Conservation (phyloP, 257 asterid species). For the Orobanche coerulescens region DNA sequence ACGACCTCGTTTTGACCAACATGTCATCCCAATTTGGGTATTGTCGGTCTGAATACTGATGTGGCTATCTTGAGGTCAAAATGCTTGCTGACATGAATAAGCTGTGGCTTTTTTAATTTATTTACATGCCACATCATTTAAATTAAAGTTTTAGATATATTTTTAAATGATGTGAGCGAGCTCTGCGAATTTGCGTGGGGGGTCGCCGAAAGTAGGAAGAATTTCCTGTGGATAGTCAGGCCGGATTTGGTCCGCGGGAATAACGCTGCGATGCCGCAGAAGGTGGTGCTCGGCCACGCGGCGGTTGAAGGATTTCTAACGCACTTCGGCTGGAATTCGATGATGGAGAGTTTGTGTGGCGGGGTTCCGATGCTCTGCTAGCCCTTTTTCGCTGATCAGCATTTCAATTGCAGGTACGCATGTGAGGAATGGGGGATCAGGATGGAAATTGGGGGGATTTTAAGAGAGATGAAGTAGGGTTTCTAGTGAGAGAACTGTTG, state of each 20-base stretch:
- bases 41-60: too few species aligned
- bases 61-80: too few species aligned
- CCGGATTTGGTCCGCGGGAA: constrained; percentile 9
- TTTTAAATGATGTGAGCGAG: too few species aligned
- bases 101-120: too few species aligned
- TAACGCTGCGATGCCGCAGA: not conserved
- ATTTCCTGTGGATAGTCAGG: constrained; percentile 14
- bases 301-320: constrained; percentile 14
- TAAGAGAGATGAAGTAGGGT: constrained; percentile 26
- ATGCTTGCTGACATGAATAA: too few species aligned
- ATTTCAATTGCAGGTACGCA: constrained; percentile 10
- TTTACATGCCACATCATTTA: too few species aligned
- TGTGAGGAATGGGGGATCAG: constrained; percentile 16
- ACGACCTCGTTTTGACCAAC: too few species aligned
- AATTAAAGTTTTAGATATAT: too few species aligned
- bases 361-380: constrained; percentile 19
- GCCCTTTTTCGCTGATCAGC: constrained; percentile 11
- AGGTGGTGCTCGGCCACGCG: constrained; percentile 11
- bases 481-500: constrained; percentile 19
- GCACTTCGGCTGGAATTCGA: constrained; percentile 22
- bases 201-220: constrained; percentile 13
- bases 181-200: constrained; percentile 19
- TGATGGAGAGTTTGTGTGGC: not conserved
- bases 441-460: constrained; percentile 22
- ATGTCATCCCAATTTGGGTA: too few species aligned